Evolutionary conservation across 805 yeast genomes (phyloP), one percentile per base, ranked within the genome.

Genomic region (Teunomyces lycoperdinae): DNA sequence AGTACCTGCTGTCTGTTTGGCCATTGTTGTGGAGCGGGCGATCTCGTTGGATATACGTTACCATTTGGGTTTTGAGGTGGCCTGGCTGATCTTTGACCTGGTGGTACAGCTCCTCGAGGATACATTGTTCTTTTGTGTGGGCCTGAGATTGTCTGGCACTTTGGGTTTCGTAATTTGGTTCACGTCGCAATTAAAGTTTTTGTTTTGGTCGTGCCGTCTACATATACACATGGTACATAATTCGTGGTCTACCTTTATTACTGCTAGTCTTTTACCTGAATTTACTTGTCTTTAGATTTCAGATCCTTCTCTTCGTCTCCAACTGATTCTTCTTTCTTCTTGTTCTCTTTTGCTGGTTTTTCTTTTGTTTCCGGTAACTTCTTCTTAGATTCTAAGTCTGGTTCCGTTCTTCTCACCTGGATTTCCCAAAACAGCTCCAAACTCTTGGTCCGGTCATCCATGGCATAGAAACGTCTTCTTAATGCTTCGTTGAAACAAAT

Each of bases 401-500:
- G 34, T 31, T 48, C 51, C 6, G 36, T 46, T 29, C 48, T 40
- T 9, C 48, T 49, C 14, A 45, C 50, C 17, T 57, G 58, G 50
- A 58, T 58, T 44, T 69, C 66, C 78, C 78, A 73, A 50, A 69
- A 50, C 32, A 57, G 58, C 13, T 63, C 45, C 51, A 71, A 69
- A 41, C 57, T 61, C 48, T 63, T 61, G 9, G 64, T 48, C 48
- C 78, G 67, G 13, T 60, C 66, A 17, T 70, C 79, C 59, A 84
- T 66, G 4, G 79, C 67, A 36, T 60, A 56, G 31, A 80, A 58
- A 60, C 97, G 84, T 73, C 94, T 83, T 67, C 92, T 80, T 45
- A 92, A 73, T 1, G 97, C 97, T 68, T 87, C 92, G 63, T 92
- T 94, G 67, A 90, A 87, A 53, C 96, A 89, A 44, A 92, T 85